These are phyloP conservation scores for Toxicodendron radicans DNA, from an alignment of 345 rosid species.

Conservation along the genomic window DNA sequence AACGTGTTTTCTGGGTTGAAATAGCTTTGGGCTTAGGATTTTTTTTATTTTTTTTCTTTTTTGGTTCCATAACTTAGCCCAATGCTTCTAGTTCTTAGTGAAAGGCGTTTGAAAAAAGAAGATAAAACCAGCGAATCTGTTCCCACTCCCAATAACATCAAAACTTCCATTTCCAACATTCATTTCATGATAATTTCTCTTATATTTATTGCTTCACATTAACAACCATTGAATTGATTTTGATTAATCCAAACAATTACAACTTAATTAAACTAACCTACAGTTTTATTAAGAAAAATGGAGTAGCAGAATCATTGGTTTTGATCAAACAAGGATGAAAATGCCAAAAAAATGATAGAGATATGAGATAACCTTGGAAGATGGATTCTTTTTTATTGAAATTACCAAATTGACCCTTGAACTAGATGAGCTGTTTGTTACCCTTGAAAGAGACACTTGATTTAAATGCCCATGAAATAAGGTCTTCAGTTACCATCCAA, in stretches of 20 bases:
- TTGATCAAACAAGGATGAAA: slow-evolving; percentile 7
- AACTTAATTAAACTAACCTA: background rate
- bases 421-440: background rate
- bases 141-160: slow-evolving; percentile 20
- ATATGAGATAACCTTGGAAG: background rate
- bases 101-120: slow-evolving; percentile 9
- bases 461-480: background rate
- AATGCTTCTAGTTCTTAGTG: slow-evolving; percentile 40
- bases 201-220: too few species aligned
- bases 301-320: slow-evolving; percentile 16
- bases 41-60: background rate
- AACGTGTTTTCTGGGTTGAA: slow-evolving; percentile 50
- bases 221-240: too few species aligned
- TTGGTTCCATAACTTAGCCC: slow-evolving; percentile 17
- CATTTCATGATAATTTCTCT: too few species aligned
- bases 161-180: background rate
- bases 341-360: background rate
- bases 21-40: slow-evolving; percentile 37
- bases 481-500: slow-evolving; percentile 5
- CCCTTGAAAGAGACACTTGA: slow-evolving; percentile 20
- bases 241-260: too few species aligned
- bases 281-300: slow-evolving; percentile 3
- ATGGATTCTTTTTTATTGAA: background rate
- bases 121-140: slow-evolving; percentile 29
- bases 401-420: slow-evolving; percentile 18